phyloP scores from a whole-genome alignment of 2,329 filamentous ascomycete species.

The Aspergillus caelatus region DNA sequence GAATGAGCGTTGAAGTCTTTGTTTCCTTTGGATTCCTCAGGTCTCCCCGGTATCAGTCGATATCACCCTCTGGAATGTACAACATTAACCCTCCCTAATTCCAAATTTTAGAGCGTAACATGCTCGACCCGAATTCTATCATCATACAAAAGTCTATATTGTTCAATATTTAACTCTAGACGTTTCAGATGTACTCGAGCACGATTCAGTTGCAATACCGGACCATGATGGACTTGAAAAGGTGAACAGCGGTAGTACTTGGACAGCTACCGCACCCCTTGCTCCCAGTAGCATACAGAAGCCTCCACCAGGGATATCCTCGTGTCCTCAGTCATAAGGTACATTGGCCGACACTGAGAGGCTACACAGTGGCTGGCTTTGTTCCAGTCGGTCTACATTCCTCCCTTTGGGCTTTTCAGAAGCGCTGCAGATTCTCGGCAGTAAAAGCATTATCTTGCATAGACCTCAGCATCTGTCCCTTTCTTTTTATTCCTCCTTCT shows the following conservation, averaged over 20 bases:
- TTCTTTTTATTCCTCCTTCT: not conserved
- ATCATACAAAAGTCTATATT: not conserved
- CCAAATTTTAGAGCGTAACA: not conserved
- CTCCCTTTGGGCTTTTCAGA: not conserved
- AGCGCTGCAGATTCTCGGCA: not conserved
- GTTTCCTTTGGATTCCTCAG: slow-evolving; percentile 23
- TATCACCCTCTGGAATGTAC: slow-evolving; percentile 20
- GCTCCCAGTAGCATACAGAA: not conserved
- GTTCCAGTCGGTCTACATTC: not conserved
- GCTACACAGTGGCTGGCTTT: not conserved
- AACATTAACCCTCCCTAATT: slow-evolving; percentile 10
- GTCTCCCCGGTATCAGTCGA: slow-evolving; percentile 16
- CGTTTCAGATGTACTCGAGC: not conserved
- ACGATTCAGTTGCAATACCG: not conserved
- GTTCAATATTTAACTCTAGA: not conserved
- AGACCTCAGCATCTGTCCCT: not conserved
- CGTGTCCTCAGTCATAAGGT: not conserved
- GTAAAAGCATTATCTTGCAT: not conserved
- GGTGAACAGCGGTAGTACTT: not conserved
- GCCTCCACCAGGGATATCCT: not conserved
- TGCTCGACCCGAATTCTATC: too few relatives aligned
- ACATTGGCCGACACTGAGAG: not conserved
- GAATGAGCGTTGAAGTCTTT: slow-evolving; percentile 25
- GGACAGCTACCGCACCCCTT: not conserved
- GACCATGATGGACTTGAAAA: not conserved